Evolutionary conservation across 129 eudicot genomes (phyloP).

Genomic region (Helianthus annuus): HanXRQr2.0-SUNRISE NC_035445.2:140350213-140350712

Average conservation of each 20-base stretch:
- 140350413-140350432: not conserved
- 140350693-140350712: not conserved
- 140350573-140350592: not conserved
- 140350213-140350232: no score
- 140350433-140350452: not conserved
- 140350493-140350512: no score
- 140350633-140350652: not conserved
- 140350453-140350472: not conserved
- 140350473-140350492: not conserved
- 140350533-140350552: not conserved
- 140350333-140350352: no score
- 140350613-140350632: slow-evolving; percentile 7
- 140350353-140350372: no score
- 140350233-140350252: no score
- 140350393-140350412: not conserved
- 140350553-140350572: not conserved
- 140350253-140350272: no score
- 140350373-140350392: not conserved
- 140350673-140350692: not conserved
- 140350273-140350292: no score
- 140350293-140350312: no score
- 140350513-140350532: no score
- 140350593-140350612: not conserved
- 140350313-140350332: no score
- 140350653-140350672: slow-evolving; percentile 9